Evolutionary conservation across 2,329 filamentous ascomycete species (phyloP), one percentile per base, ranked within the genome.

Genomic region (Colletotrichum spinosum): DNA sequence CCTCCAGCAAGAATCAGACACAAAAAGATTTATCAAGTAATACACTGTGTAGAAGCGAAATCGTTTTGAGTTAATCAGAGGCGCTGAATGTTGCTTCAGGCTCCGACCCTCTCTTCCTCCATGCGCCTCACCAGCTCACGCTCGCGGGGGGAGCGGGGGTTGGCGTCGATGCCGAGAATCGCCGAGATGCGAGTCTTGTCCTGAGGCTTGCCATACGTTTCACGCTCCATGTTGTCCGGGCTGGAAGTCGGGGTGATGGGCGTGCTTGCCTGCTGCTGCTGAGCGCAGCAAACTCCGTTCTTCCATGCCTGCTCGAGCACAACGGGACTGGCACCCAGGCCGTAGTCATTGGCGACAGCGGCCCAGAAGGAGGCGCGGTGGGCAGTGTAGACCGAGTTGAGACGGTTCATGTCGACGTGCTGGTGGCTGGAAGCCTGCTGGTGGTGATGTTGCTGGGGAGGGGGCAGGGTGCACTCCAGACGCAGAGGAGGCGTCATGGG

Each of bases 331-430:
- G 84, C 83, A 39, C 88, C 86, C 12, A 80, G 76, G 57, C 91
- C 91, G 72, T 94, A 94, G 71, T 93, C 90, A 34, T 86, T 81
- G 37, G 91, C 91, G 41, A 95, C 85, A 52, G 86, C 83, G 39
- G 86, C 82, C 92, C 92, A 95, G 79, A 95, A 94, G 8, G 86
- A 85, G 55, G 84, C 82, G 48, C 90, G 88, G 77, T 93, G 91
- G 8, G 86, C 81, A 56, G 88, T 85, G 77, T 94, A 94, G 70
- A 94, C 86, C 66, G 86, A 83, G 52, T 88, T 86, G 33, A 95
- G 88, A 52, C 90, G 89, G 35, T 84, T 80, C 72, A 89, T 83
- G 75, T 92, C 88, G 68, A 91, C 83, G 67, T 83, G 81, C 67
- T 81, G 74, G 69, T 76, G 69, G 50, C 72, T 73, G 68, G 76